Evolutionary conservation across 2,329 filamentous ascomycete genomes (phyloP), one percentile per base, ranked within the genome.

Genomic region (Apiospora pterosperma): DNA sequence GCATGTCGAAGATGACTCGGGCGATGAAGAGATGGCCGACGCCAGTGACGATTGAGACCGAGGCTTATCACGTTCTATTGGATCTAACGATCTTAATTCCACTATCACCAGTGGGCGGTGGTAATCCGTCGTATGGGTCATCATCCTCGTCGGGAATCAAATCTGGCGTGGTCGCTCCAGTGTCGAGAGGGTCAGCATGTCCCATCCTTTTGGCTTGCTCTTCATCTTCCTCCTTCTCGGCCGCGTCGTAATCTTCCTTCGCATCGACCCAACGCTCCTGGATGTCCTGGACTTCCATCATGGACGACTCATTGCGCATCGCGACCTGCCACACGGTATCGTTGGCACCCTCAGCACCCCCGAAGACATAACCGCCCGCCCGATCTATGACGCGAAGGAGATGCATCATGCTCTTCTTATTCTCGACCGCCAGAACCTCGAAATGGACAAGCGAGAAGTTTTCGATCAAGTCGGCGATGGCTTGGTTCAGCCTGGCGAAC

Each of bases 281-380:
- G 68, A 98, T 90, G 77, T 99, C 95, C 66, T 90, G 84, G 11
- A 93, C 88, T 71, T 96, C 93, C 84, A 97, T 88, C 78, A 89
- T 81, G 36, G 87, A 88, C 39, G 88, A 87, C 65, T 90, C 88
- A 65, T 89, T 88, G 64, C 93, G 88, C 88, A 98, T 97, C 3
- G 96, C 93, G 55, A 98, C 89, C 73, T 96, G 92, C 96, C 96
- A 99, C n/a, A 99, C 88, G 7, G 91, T 94, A 76, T 99, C 95
- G 71, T 98, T 97, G 58, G 93, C 92, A 2, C 93, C 95, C 75
- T 97, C 93, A 0, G 93, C 91, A 5, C 90, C 86, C 0, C 94
- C 94, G 80, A 99, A 97, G 0, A 93, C 91, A 78, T 98, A 98
- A 0, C 96, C 96, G 11, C 92, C 90, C 0, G 96, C 95, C 48